Percentiles rank a stretch among this genome's conserved stretches.
Evolutionary conservation across 1,284 basidiomycete species (phyloP).

Genomic region (Dichomitus squalens): DNA sequence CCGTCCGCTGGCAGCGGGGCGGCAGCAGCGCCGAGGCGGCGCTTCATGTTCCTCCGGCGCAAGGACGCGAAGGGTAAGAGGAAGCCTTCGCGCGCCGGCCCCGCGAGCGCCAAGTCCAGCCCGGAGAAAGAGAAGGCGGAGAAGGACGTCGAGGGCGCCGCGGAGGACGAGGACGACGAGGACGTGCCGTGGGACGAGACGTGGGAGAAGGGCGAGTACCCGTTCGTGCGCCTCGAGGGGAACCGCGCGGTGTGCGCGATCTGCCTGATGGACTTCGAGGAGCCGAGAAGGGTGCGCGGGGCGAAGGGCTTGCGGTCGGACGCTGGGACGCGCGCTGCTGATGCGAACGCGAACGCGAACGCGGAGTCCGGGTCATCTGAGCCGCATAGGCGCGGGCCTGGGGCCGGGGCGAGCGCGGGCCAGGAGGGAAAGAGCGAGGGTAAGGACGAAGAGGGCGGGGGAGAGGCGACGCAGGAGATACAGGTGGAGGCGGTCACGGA

Average conservation of each 20-base stretch:
- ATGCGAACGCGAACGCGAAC: slow-evolving; percentile 17
- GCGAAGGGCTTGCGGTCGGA: too few species aligned
- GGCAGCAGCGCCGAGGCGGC: slow-evolving; percentile 36
- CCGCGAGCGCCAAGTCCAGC: neutral
- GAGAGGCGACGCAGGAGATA: slow-evolving; percentile 26
- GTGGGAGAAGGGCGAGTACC: slow-evolving; percentile 56
- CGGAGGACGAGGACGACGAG: slow-evolving; percentile 27
- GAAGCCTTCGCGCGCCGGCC: neutral
- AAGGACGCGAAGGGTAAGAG: slow-evolving; percentile 18
- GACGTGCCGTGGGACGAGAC: slow-evolving; percentile 49
- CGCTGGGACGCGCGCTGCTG: too few species aligned
- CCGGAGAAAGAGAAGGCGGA: slow-evolving; percentile 18
- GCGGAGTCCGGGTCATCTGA: slow-evolving; percentile 1
- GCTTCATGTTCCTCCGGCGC: slow-evolving; percentile 53
- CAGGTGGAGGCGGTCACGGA: slow-evolving; percentile 43
- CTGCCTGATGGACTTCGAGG: slow-evolving; percentile 81
- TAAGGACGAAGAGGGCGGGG: slow-evolving; percentile 4
- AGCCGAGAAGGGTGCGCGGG: slow-evolving; percentile 52
- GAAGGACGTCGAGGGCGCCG: slow-evolving; percentile 9
- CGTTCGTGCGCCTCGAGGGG: slow-evolving; percentile 72
- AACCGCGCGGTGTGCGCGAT: slow-evolving; percentile 83
- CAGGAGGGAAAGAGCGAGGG: slow-evolving; percentile 12
- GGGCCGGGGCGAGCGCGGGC: slow-evolving; percentile 6
- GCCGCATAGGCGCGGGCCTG: too few species aligned
- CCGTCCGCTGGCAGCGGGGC: slow-evolving; percentile 16